These are phyloP conservation scores for Chlamydomonas schloesseri DNA, from an alignment of 139 green algal species.

Conservation along the genomic window DNA sequence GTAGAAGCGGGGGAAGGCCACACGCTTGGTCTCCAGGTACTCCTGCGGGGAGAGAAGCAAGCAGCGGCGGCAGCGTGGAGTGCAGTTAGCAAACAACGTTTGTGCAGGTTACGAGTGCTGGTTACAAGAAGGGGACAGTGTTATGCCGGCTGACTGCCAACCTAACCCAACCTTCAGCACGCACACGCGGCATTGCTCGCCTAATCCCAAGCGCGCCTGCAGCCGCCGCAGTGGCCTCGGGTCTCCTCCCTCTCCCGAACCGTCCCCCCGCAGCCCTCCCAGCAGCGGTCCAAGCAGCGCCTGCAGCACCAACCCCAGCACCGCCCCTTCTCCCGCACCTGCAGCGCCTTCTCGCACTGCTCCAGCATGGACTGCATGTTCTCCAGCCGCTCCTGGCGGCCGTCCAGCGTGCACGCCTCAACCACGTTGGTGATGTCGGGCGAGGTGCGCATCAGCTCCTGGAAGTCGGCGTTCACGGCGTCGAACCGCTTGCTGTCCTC, in stretches of 20 bases:
- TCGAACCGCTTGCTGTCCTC: constrained; percentile 91
- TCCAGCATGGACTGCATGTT: constrained; percentile 90
- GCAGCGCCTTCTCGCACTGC: constrained; percentile 94
- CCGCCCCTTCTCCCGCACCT: constrained; percentile 52
- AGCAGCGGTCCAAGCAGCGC: no score
- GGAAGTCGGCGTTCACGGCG: constrained; percentile 87
- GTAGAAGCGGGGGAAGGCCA: constrained; percentile 95
- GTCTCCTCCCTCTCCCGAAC: no score
- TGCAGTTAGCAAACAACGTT: background rate
- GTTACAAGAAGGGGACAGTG: no score
- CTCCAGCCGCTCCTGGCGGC: constrained; percentile 90
- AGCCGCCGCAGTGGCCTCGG: no score
- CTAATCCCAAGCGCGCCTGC: no score
- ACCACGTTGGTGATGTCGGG: constrained; percentile 86
- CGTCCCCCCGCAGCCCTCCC: no score
- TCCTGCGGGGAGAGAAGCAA: constrained; percentile 61
- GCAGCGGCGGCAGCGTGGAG: background rate
- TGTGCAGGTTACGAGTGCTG: no score
- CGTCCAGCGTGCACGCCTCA: constrained; percentile 91
- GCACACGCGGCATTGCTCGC: no score
- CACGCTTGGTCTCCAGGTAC: constrained; percentile 94
- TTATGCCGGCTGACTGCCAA: no score
- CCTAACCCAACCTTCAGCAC: no score
- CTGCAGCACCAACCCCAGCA: no score
- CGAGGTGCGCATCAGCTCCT: constrained; percentile 85